These are phyloP conservation scores for Annulohypoxylon bovei DNA, from an alignment of 495 filamentous ascomycete genomes.

Conservation along the genomic window DNA sequence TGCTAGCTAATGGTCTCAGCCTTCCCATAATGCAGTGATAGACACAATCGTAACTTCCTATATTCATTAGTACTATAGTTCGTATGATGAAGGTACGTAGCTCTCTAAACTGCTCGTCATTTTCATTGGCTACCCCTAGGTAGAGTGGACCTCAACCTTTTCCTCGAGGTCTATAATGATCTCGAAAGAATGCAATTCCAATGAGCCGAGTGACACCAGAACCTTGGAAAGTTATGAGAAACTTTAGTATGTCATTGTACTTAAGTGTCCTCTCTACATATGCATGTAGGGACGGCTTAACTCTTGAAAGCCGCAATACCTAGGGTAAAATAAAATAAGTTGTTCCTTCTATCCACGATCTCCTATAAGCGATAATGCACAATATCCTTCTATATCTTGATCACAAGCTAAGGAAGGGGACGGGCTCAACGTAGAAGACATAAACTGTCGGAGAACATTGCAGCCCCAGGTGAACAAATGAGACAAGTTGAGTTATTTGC, in stretches of 20 bases:
- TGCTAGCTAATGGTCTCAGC: background rate
- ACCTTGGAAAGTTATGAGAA: background rate
- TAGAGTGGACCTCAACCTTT: conserved; percentile 15
- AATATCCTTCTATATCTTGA: background rate
- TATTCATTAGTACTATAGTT: background rate
- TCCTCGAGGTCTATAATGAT: background rate
- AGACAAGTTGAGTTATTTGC: conserved; percentile 3
- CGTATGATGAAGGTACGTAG: conserved; percentile 18
- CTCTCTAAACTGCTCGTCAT: background rate
- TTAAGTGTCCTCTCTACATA: background rate
- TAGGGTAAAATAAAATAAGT: background rate
- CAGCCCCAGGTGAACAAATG: conserved; percentile 5
- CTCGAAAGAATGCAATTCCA: conserved; percentile 1
- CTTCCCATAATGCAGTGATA: conserved; percentile 2
- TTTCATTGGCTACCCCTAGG: background rate
- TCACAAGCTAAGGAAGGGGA: background rate
- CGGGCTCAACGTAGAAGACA: background rate
- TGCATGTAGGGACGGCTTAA: too few relatives aligned
- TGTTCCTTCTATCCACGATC: conserved; percentile 4
- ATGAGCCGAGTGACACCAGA: conserved; percentile 1
- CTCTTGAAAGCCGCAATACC: background rate
- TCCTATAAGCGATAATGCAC: background rate
- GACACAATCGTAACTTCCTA: conserved; percentile 14
- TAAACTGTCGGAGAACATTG: background rate
- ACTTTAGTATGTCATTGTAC: conserved; percentile 17